Evolutionary conservation across 148 eudicot genomes (phyloP), one percentile per base, ranked within the genome.

Genomic region (Oxyria digyna): DNA sequence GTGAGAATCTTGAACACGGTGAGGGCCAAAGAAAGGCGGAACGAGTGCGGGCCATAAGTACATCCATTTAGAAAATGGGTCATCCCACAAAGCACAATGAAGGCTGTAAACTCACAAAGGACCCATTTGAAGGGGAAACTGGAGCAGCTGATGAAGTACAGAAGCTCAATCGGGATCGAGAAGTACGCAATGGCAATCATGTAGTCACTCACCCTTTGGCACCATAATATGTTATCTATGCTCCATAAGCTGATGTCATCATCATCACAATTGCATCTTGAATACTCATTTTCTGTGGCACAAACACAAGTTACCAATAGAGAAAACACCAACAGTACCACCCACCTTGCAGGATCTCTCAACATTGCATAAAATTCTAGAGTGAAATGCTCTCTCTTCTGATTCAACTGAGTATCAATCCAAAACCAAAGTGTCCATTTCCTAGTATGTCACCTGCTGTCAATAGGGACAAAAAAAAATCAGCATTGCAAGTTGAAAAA

Each of bases 41-140:
- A 86, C 0, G 81, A 42, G 68, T 86, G 87, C 0, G 81, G 83
- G 1, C 79, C 84, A 12, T 81, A 86, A 29, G 90, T 80, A 82
- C 82, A 83, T 4, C 83, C 77, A 38, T 79, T 86, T 71, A 86
- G 82, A 27, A 86, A 71, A 74, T 86, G 90, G 20, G 87, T 86
- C 82, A 79, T 76, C 11, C 90, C 90, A 73, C 87, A 86, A 14
- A 86, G 83, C 20, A 86, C 87, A 64, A 86, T 83, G 79, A 86
- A 86, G 27, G 83, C 80, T 2, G 78, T 81, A 75, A 86, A 86
- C 55, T 83, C 75, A 50, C 81, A 35, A 15, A 86, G 79, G 37
- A 86, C 84, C 90, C 87, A 86, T 79, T 81, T 86, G 76, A 83
- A 86, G 0, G 90, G 90, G 10, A 83, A 38, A 27, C 78, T 83